Base-by-base conservation (phyloP, 768 basidiomycete genomes). In the Astraeus odoratus region DNA sequence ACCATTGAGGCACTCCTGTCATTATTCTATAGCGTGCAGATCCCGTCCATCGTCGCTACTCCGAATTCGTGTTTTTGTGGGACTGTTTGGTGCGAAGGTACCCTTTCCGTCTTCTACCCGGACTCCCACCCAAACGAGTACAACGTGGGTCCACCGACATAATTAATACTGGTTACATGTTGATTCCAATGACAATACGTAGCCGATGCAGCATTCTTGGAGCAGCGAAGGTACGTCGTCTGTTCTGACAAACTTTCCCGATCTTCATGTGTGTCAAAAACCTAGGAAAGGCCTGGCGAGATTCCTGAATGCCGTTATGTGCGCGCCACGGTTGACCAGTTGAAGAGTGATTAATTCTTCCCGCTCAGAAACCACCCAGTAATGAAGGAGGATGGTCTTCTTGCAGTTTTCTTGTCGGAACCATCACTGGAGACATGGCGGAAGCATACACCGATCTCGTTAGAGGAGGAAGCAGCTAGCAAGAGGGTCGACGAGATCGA, bases 141-240 rank as follows among this genome's bases (percentile, higher is more conserved):
- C 88, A 88, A 63, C 81, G 90, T 91, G 55, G 70, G 88, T 72
- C 18, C 33, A 24, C 37, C 19, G 37, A 26, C 18, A n/a, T 18
- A 4, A 36, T 37, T 35, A 46, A 26, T n/a, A 25, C 24, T 27
- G 30, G 46, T 20, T 24, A 29, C 42, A 52, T 44, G 54, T 48
- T 35, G 39, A 45, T 13, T n/a, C 27, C 5, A 10, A 40, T 29
- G 3, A 27, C 26, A 56, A 25, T 48, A 22, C 53, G n/a, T n/a
- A 86, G 88, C 87, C 27, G 96, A 98, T 60, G 87, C 88, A 34
- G 74, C 77, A 26, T 99, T 98, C 59, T 67, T 97, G 43, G 94
- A 98, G 57, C 88, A 96, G 57, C 77, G 95, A 67, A 74, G 89
- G 84, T 83, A 56, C 19, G 68, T 57, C 20, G 25, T 38, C 43